These are phyloP conservation scores for Fusarium guadeloupense DNA, from an alignment of 2,329 filamentous ascomycete genomes.

Conservation along the genomic window DNA sequence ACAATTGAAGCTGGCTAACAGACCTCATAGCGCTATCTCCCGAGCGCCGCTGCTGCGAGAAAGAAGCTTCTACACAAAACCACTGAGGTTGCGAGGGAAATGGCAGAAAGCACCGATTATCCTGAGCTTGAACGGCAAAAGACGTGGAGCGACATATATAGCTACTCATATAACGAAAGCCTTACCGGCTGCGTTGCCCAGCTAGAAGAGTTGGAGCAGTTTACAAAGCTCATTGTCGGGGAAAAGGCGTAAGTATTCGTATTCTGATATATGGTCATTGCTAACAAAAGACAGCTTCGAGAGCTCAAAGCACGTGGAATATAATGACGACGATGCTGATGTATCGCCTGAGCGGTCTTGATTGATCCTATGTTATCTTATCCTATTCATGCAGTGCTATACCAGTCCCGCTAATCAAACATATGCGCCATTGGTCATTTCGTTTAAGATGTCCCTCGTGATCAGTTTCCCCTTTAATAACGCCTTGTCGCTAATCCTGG, in stretches of 20 bases:
- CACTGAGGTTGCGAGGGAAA: conserved; percentile 55
- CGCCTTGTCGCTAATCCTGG: conserved; percentile 67
- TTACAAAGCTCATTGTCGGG: conserved; percentile 66
- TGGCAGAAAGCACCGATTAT: conserved; percentile 33
- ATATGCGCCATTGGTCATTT: conserved; percentile 62
- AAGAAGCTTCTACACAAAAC: conserved; percentile 62
- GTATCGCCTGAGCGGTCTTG: conserved; percentile 18
- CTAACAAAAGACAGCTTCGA: conserved; percentile 47
- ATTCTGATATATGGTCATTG: neutral
- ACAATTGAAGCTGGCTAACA: neutral
- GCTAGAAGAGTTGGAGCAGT: conserved; percentile 63
- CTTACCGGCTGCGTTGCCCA: conserved; percentile 64
- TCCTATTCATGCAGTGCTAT: conserved; percentile 24
- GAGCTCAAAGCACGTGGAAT: conserved; percentile 40
- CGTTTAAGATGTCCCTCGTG: conserved; percentile 81
- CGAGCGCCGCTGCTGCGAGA: conserved; percentile 63
- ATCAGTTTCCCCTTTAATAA: conserved; percentile 74
- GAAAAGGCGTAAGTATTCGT: conserved; percentile 55
- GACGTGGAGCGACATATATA: conserved; percentile 67
- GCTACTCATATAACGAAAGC: conserved; percentile 63
- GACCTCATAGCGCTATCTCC: conserved; percentile 58
- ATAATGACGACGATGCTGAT: conserved; percentile 35
- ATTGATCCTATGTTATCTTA: conserved; percentile 21
- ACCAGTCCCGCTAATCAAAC: conserved; percentile 34
- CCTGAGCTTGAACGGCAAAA: conserved; percentile 48